Evolutionary conservation across 495 filamentous ascomycete genomes (phyloP).

Genomic region (Tetracladium setigerum): DNA sequence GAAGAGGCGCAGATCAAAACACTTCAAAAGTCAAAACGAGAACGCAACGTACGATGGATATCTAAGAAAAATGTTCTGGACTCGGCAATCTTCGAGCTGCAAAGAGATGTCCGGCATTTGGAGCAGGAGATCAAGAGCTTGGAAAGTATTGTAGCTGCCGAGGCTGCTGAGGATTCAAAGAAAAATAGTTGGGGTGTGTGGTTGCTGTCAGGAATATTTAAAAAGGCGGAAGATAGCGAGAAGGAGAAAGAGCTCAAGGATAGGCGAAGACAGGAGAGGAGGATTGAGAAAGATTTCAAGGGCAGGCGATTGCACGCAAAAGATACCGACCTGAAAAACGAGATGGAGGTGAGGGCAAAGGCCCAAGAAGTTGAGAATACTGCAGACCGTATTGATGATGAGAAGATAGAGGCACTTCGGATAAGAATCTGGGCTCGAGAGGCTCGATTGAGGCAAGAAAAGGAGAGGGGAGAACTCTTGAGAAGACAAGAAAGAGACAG

Average conservation of each 20-base stretch:
- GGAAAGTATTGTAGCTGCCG: constrained; percentile 9
- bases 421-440: constrained; percentile 7
- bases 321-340: constrained; percentile 15
- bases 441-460: constrained; percentile 4
- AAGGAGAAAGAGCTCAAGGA: constrained; percentile 26
- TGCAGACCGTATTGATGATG: constrained; percentile 11
- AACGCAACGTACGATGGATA: constrained; percentile 22
- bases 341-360: constrained; percentile 12
- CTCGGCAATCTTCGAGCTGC: constrained; percentile 18
- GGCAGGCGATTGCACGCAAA: constrained; percentile 18
- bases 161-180: constrained; percentile 19
- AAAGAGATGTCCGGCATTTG: constrained; percentile 20
- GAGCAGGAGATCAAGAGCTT: constrained; percentile 18
- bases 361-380: constrained; percentile 8
- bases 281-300: constrained; percentile 24
- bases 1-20: constrained; percentile 23
- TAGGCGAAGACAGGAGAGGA: constrained; percentile 24
- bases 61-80: constrained; percentile 20
- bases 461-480: constrained; percentile 5
- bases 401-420: constrained; percentile 8
- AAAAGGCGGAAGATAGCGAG: constrained; percentile 20
- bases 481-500: constrained; percentile 3
- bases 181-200: constrained; percentile 26
- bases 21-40: constrained; percentile 23
- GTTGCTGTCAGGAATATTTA: constrained; percentile 22